Percentiles rank a stretch among this genome's conserved stretches.
These are phyloP conservation scores for Epithemia pelagica DNA, from an alignment of 108 stramenopile species.

Conservation along the genomic window DNA sequence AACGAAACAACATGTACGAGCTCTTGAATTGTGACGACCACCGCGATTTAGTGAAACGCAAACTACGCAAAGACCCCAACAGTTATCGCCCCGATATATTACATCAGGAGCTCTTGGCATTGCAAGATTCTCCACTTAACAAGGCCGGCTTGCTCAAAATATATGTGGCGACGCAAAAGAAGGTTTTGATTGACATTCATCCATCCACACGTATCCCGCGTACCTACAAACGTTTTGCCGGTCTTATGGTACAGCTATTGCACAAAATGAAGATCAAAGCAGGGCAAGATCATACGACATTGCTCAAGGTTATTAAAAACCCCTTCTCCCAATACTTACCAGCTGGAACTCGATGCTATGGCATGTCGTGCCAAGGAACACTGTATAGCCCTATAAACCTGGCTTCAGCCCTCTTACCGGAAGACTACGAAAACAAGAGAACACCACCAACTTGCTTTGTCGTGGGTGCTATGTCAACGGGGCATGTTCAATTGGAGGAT, in stretches of 20 bases:
- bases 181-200: constrained; percentile 95
- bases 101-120: constrained; percentile 95
- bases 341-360: constrained; percentile 85
- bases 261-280: constrained; percentile 99
- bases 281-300: constrained; percentile 76
- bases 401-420: constrained; percentile 69
- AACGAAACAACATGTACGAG: constrained; percentile 90
- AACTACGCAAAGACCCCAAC: constrained; percentile 89
- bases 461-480: constrained; percentile 95
- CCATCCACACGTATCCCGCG: constrained; percentile 91
- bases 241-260: constrained; percentile 92
- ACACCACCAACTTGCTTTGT: constrained; percentile 84
- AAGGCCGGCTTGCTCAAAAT: constrained; percentile 91
- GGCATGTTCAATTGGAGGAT: constrained; percentile 87
- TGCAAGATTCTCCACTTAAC: constrained; percentile 96
- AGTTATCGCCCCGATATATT: constrained; percentile 95
- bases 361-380: constrained; percentile 73
- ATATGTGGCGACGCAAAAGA: constrained; percentile 86
- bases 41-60: constrained; percentile 85
- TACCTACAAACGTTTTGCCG: constrained; percentile 95
- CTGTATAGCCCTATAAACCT: constrained; percentile 82
- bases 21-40: constrained; percentile 99
- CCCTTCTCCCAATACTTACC: constrained; percentile 94
- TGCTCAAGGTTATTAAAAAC: constrained; percentile 98
- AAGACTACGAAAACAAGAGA: constrained; percentile 25